Conservation (phyloP, 2,329 filamentous ascomycete genomes). For the Neophaeococcomyces mojaviensis region DNA sequence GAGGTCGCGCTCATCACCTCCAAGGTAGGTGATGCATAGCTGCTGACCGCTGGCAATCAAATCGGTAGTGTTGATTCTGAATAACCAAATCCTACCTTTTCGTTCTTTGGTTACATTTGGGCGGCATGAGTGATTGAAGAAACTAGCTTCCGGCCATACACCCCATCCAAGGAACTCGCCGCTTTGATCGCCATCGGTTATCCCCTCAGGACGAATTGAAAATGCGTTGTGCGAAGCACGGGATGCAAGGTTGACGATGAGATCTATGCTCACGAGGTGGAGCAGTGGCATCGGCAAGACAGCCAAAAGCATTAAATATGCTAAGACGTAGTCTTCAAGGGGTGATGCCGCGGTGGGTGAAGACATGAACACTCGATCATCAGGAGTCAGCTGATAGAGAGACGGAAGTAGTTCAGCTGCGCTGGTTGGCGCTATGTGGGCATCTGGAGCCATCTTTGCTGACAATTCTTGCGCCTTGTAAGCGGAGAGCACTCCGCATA, state of each 20-base stretch:
- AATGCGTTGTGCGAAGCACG: conserved; percentile 15
- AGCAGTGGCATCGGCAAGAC: conserved; percentile 4
- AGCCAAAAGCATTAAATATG: conserved; percentile 8
- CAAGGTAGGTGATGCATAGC: conserved; percentile 17
- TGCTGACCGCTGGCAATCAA: conserved; percentile 12
- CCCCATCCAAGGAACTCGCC: conserved; percentile 15
- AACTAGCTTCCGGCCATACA: conserved; percentile 15
- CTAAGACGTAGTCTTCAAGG: conserved; percentile 3
- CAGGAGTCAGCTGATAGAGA: background rate
- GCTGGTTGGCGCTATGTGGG: too few species aligned
- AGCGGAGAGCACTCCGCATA: conserved; percentile 4
- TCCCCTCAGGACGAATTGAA: conserved; percentile 10
- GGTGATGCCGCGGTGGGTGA: background rate
- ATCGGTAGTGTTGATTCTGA: background rate
- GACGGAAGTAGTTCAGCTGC: background rate
- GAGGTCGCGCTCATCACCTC: conserved; percentile 14
- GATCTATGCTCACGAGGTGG: background rate
- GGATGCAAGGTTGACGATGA: conserved; percentile 8
- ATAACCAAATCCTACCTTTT: conserved; percentile 11
- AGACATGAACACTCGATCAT: background rate
- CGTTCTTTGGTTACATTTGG: conserved; percentile 13
- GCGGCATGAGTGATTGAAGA: conserved; percentile 15
- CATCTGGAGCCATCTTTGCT: too few species aligned
- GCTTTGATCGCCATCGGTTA: conserved; percentile 7
- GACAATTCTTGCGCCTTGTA: background rate